These are phyloP conservation scores for Auxenochlorella protothecoides DNA, from an alignment of 139 green algal genomes.

Conservation along the genomic window DNA sequence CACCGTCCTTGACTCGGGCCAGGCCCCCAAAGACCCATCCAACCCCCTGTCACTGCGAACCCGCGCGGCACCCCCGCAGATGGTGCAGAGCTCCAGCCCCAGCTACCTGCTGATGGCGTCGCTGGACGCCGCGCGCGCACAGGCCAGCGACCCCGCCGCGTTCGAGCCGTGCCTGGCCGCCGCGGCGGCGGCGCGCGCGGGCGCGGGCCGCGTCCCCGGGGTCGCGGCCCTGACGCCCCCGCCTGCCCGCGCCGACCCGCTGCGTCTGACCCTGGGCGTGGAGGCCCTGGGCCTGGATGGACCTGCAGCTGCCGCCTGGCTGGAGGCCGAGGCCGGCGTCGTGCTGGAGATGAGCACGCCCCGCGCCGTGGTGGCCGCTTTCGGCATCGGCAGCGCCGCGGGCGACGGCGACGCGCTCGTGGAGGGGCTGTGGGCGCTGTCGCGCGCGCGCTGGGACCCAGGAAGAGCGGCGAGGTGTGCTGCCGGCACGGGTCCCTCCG, in stretches of 20 bases:
- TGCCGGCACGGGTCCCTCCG: not conserved
- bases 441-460: not conserved
- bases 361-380: constrained; percentile 58
- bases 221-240: constrained; percentile 9
- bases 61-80: constrained; percentile 16
- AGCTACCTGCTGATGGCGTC: constrained; percentile 88
- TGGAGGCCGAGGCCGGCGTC: constrained; percentile 51
- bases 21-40: no score
- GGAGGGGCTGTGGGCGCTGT: constrained; percentile 25
- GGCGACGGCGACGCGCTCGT: constrained; percentile 31
- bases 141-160: constrained; percentile 15
- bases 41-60: no score
- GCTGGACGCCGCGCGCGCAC: constrained; percentile 66
- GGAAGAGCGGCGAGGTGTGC: not conserved
- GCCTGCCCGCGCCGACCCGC: constrained; percentile 38
- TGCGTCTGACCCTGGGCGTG: constrained; percentile 62
- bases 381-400: constrained; percentile 43
- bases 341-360: constrained; percentile 67
- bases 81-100: constrained; percentile 63
- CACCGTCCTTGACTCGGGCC: no score
- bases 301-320: constrained; percentile 25
- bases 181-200: constrained; percentile 14
- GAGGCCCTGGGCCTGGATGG: constrained; percentile 37
- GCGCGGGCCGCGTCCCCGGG: constrained; percentile 4
- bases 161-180: constrained; percentile 26